Base-by-base conservation (phyloP, 768 basidiomycete species). In the Roridomyces roridus region DNA sequence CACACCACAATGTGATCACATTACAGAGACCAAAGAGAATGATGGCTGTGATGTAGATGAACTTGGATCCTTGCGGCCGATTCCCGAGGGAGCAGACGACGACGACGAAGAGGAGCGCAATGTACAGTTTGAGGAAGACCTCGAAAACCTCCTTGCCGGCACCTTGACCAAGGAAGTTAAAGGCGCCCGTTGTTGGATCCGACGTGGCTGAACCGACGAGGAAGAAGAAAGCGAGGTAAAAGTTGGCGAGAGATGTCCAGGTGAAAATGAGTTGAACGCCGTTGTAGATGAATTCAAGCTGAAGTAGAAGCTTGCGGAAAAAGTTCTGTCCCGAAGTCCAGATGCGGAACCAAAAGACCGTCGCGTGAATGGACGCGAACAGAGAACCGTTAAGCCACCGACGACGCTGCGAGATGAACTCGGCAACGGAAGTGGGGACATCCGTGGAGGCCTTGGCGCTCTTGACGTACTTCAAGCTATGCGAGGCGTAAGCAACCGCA, bases 361-460 rank as follows among this genome's bases (percentile, higher is more conserved):
- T 91, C 0, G 96, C 92, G 68, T 98, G 96, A 48, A 96, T 86
- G 2, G 91, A 93, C 14, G 94, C 95, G 67, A 97, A 97, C 20
- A 97, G 80, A 3, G 93, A 96, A 36, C 96, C 95, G 65, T 91
- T 91, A 52, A 91, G 72, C 89, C 88, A 95, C 66, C 94, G 84
- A 65, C 94, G 88, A 69, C 94, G 88, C 68, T 98, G 95, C 3
- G 92, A 94, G 62, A 96, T 97, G 75, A 96, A 96, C 70, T 97
- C 96, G 14, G 95, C 86, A 46, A 96, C 87, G 18, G 86, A 81
- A 34, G 93, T 89, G 28, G 96, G 96, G 5, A 96, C 95, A 74
- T 98, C 96, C n/a, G 96, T 98, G 39, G 94, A 84, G 0, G 94
- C 96, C 63, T 96, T 94, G 15, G 96, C 96, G 65, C 86, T 91